Evolutionary conservation across 1,284 basidiomycete genomes (phyloP), one percentile per base, ranked within the genome.

Genomic region (Ganoderma multipileum): DNA sequence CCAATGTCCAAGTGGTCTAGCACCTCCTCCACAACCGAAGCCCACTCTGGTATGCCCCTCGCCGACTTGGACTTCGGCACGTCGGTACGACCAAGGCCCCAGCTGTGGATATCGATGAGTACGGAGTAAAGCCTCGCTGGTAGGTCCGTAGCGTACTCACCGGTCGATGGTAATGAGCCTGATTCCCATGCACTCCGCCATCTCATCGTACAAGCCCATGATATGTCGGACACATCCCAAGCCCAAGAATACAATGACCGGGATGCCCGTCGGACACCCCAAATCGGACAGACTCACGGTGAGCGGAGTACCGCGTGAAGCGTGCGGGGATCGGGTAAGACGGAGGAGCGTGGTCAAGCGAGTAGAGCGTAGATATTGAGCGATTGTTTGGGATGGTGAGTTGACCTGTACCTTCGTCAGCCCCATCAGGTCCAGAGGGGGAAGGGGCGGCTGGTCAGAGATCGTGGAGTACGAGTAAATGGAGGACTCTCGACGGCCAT

Each of bases 161-260:
- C 97, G 89, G 80, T 99, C 97, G 74, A 99, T 92, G 63, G 97
- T 97, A 75, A 99, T 96, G 61, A 99, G 83, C 60, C 97, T 85
- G 36, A 99, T 85, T 1, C 91, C 92, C 67, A 98, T 81, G 63
- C 92, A 93, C 69, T 92, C 89, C 16, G 97, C 97, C 87, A 99
- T 93, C 78, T 99, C 97, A 78, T 99, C 97, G 79, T 97, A 99
- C 50, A 99, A 81, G 6, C 95, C 96, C 83, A 98, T 92, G 66
- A 99, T 87, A 79, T 99, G 96, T 39, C 97, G 87, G 6, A 99
- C 97, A 76, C 95, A 96, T 4, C 97, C 97, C 38, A 99, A 80
- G 0, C 97, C 97, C 65, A 99, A 87, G 78, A 97, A 99, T 12
- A 99, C 87, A 57, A 99, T 82, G 14, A 99, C 88, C 0, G 97